Conservation (phyloP, 768 basidiomycete species). For the Amanita inopinata region DNA sequence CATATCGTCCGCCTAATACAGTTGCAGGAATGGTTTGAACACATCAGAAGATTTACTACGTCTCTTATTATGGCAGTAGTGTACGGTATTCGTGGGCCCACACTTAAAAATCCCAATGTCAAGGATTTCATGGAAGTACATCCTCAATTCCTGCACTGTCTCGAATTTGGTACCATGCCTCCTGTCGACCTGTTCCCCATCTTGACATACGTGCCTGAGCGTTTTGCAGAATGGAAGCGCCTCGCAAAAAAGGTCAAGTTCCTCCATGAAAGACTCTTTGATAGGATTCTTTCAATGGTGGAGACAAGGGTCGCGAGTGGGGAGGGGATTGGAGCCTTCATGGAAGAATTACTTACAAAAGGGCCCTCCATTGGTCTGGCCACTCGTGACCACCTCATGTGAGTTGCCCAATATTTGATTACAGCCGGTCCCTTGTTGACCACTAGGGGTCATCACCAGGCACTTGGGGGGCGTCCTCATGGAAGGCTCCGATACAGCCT, state of each 20-base stretch:
- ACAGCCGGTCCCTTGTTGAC: no score
- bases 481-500: constrained; percentile 24
- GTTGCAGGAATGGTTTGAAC: constrained; percentile 20
- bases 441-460: no score
- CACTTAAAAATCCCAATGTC: constrained; percentile 16
- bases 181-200: constrained; percentile 26
- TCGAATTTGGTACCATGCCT: constrained; percentile 25
- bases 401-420: constrained; percentile 5
- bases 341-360: constrained; percentile 22
- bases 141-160: constrained; percentile 16
- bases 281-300: constrained; percentile 18
- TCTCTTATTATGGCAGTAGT: constrained; percentile 23
- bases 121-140: constrained; percentile 19
- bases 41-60: constrained; percentile 20
- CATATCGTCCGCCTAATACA: background rate
- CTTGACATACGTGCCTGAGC: constrained; percentile 22
- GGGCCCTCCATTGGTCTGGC: constrained; percentile 16
- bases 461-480: constrained; percentile 22
- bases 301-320: constrained; percentile 18
- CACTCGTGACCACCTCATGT: constrained; percentile 17
- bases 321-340: constrained; percentile 19
- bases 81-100: constrained; percentile 20
- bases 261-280: constrained; percentile 21
- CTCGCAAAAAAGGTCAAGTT: constrained; percentile 14
- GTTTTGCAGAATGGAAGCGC: constrained; percentile 26